Evolutionary conservation across 2,329 filamentous ascomycete species (phyloP).

Genomic region (Zelopaecilomyces penicillatus): DNA sequence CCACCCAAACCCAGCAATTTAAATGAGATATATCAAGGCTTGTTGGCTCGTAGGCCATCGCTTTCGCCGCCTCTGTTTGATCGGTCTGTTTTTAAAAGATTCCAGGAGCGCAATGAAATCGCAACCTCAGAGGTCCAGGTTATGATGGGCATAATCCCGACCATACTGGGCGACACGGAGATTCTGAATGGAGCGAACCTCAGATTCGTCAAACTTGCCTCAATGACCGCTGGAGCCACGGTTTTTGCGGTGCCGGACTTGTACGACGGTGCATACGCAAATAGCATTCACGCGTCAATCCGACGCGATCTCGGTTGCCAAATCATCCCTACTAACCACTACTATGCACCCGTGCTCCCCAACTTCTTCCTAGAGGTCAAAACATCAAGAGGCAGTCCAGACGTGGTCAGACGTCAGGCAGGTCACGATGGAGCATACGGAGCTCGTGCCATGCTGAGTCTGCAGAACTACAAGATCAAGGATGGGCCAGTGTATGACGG

Average conservation of each 20-base stretch:
- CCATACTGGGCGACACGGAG: too few species aligned
- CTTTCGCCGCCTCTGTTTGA: too few species aligned
- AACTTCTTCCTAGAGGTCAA: conserved; percentile 36
- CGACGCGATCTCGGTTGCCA: conserved; percentile 14
- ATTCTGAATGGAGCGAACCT: too few species aligned
- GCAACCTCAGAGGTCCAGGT: too few species aligned
- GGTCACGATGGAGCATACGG: conserved; percentile 29
- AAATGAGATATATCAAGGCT: too few species aligned
- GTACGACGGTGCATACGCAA: conserved; percentile 23
- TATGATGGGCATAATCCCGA: too few species aligned
- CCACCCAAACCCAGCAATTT: too few species aligned
- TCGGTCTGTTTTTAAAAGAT: too few species aligned
- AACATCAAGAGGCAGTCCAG: conserved; percentile 21
- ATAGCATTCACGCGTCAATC: conserved; percentile 19
- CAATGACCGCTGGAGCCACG: too few species aligned
- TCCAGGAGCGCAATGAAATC: too few species aligned
- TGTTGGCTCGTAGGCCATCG: too few species aligned
- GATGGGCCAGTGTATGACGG: conserved; percentile 27
- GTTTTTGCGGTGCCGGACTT: conserved; percentile 17
- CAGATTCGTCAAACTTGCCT: too few species aligned
- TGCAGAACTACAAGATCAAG: conserved; percentile 25
- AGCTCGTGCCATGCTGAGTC: conserved; percentile 26
- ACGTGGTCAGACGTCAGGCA: conserved; percentile 25
- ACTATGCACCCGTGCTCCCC: conserved; percentile 21
- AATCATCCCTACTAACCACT: conserved; percentile 24